Base-by-base conservation (phyloP, 306 rosid genomes). In the Quercus mongolica region DNA sequence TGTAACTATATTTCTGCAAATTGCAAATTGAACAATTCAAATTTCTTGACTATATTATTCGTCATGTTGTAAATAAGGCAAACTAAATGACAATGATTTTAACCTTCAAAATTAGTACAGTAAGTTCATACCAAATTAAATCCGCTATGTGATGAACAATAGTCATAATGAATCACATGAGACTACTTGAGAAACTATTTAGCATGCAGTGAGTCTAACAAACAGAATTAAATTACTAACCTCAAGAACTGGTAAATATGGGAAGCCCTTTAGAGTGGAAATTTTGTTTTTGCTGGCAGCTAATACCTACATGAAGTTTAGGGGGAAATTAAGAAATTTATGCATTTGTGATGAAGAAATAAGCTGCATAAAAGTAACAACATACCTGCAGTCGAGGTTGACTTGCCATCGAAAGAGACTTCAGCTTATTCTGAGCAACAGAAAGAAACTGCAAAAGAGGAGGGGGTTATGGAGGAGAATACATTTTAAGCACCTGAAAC, bases 231-330 rank as follows among this genome's bases (percentile, higher is more conserved):
- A 59, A 74, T 76, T 14, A 80, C 94, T 79, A 67, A 95, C 99
- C 99, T 93, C 99, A 74, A 95, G 99, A 67, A 82, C 90, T 0
- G 99, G 99, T 79, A 95, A 89, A 82, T 91, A 79, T 5, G 99
- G 99, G 80, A 95, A 95, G 38, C 99, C 98, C 88, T 93, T 90
- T 0, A 95, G 91, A 10, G 98, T 91, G 55, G 90, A 89, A 83
- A 95, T 93, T 86, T 82, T 95, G 86, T 95, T 95, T 86, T 91
- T 95, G 92, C 99, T 95, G 46, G 99, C 99, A 82, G 99, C 99
- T 86, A 95, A 93, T 71, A 93, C 99, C 99, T 95, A 81, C 80
- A 90, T 19, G 83, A 81, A 72, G 74, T 67, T 76, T 30, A 41
- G 46, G 80, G 20, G 65, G 44, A 10, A 56, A 21, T 55, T 31